These are phyloP conservation scores for Purshia tridentata DNA, from an alignment of 306 rosid species.

Conservation along the genomic window DNA sequence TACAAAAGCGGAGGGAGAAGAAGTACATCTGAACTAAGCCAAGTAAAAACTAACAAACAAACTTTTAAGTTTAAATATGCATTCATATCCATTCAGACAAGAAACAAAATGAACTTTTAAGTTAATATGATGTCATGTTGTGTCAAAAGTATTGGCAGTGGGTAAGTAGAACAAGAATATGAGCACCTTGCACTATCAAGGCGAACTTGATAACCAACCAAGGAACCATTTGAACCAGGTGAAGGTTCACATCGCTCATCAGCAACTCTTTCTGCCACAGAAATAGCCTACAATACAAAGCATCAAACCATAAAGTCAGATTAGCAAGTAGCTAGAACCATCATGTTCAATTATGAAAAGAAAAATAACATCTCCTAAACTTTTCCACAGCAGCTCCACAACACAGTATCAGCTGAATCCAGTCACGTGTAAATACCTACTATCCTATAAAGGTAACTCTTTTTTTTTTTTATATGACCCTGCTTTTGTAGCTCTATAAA, in stretches of 20 bases:
- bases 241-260: constrained; percentile 90
- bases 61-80: too few relatives aligned
- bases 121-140: neutral
- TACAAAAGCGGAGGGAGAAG: too few relatives aligned
- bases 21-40: too few relatives aligned
- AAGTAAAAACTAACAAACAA: too few relatives aligned
- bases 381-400: neutral
- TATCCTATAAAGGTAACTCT: neutral
- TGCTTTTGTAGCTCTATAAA: neutral
- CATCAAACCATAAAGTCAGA: constrained; percentile 16
- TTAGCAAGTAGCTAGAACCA: constrained; percentile 3
- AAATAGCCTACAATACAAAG: constrained; percentile 62
- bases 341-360: neutral
- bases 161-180: constrained; percentile 24
- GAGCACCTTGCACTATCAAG: constrained; percentile 89
- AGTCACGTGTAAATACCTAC: neutral
- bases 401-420: too few relatives aligned
- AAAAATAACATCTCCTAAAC: neutral
- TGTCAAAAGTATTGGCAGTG: neutral
- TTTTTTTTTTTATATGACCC: neutral
- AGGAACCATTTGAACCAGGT: constrained; percentile 86
- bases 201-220: constrained; percentile 98
- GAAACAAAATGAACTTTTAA: neutral
- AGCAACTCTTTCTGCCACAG: constrained; percentile 97
- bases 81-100: neutral